These are phyloP conservation scores for Apiospora pterosperma DNA, from an alignment of 2,329 filamentous ascomycete species.

Conservation along the genomic window DNA sequence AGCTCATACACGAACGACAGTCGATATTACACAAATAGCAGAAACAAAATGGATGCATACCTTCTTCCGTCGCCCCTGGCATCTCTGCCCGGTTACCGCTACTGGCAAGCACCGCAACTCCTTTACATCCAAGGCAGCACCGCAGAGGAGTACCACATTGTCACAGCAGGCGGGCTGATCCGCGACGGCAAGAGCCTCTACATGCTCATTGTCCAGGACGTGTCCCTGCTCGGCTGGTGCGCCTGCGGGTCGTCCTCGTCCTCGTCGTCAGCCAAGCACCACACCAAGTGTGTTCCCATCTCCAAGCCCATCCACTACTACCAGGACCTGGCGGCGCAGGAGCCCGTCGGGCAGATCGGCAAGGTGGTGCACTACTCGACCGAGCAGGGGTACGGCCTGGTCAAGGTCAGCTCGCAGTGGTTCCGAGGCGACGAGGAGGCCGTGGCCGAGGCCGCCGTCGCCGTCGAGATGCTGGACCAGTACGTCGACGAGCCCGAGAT, in stretches of 20 bases:
- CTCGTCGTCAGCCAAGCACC: constrained; percentile 5
- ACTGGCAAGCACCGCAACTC: constrained; percentile 8
- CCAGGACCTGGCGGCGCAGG: constrained; percentile 3
- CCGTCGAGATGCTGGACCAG: constrained; percentile 5
- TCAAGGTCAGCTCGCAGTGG: constrained; percentile 7
- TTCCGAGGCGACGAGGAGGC: constrained; percentile 8
- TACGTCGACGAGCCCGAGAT: constrained; percentile 10
- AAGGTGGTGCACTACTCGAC: constrained; percentile 10
- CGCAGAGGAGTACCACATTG: constrained; percentile 4
- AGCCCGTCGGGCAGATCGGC: constrained; percentile 7
- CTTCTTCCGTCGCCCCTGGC: constrained; percentile 7
- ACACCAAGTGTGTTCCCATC: constrained; percentile 6
- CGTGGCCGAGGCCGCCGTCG: constrained; percentile 5
- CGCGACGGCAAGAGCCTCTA: constrained; percentile 10
- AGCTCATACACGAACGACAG: background rate
- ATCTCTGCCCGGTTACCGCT: constrained; percentile 6
- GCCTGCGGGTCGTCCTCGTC: constrained; percentile 1
- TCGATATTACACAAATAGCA: background rate
- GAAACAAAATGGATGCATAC: constrained; percentile 8
- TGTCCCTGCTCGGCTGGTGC: constrained; percentile 10
- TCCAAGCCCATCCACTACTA: constrained; percentile 6
- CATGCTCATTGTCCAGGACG: constrained; percentile 10
- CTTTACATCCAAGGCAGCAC: constrained; percentile 7
- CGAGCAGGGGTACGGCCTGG: constrained; percentile 12
- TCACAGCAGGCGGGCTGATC: constrained; percentile 11